Conservation (phyloP, 257 asterid genomes). For the Handroanthus guayacan region DNA sequence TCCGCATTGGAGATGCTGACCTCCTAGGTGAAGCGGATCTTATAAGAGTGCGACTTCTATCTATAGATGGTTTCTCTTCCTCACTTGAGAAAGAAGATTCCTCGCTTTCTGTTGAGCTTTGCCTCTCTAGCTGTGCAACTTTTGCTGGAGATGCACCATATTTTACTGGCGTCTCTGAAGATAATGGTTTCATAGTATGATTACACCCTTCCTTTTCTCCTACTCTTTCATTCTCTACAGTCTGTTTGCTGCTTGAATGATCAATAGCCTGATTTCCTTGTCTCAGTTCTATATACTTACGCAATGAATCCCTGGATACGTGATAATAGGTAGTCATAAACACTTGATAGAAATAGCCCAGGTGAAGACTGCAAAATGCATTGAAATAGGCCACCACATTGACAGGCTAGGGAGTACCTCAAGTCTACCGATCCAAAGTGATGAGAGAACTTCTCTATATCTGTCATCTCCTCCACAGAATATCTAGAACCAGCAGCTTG, state of each 20-base stretch:
- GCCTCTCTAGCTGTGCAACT: conserved; percentile 70
- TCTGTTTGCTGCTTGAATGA: conserved; percentile 24
- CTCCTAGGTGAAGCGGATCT: conserved; percentile 74
- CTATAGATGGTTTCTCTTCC: conserved; percentile 55
- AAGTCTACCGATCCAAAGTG: conserved; percentile 62
- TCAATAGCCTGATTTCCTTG: conserved; percentile 30
- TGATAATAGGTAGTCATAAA: not conserved
- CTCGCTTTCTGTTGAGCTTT: conserved; percentile 58
- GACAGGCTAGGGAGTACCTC: conserved; percentile 45
- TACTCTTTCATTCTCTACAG: conserved; percentile 23
- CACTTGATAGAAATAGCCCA: not conserved
- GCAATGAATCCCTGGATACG: conserved; percentile 53
- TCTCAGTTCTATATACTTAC: conserved; percentile 44
- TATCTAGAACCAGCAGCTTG: conserved; percentile 48
- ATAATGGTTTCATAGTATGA: conserved; percentile 33
- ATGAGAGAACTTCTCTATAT: conserved; percentile 53
- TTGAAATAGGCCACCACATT: conserved; percentile 16
- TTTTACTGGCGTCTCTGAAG: conserved; percentile 47
- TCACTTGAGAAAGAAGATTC: conserved; percentile 60
- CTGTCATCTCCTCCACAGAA: conserved; percentile 49
- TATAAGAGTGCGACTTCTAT: conserved; percentile 61
- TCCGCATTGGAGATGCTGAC: conserved; percentile 81
- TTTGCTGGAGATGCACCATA: conserved; percentile 74
- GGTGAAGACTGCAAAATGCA: not conserved
- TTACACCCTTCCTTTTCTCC: conserved; percentile 37